Evolutionary conservation across 179 eudicot species (phyloP), one percentile per base, ranked within the genome.

Genomic region (Beta macrorhiza): DNA sequence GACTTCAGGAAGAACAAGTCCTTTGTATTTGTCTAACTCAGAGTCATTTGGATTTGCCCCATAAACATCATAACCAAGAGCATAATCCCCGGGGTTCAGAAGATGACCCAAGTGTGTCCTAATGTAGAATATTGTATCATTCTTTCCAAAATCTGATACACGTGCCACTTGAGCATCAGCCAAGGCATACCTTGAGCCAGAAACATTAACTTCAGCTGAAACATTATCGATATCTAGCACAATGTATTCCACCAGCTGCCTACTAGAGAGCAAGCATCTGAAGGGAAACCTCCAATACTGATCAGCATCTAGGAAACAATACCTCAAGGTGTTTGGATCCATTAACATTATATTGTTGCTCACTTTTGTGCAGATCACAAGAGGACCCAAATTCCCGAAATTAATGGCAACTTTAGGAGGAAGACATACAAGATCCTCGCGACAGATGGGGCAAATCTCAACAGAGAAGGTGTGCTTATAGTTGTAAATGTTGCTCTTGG

Each of bases 111-210:
- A 62, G 85, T 92, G 93, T 20, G 93, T 90, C 73, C 86, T 89
- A 47, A 90, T 81, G 55, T 74, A 57, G 75, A 88, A 88, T 37
- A 90, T 85, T 3, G 68, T 85, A 79, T 90, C 91, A 83, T 91
- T 90, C 78, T 74, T 86, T 22, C 92, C 92, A 58, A 88, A 91
- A 76, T 91, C 89, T 56, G 93, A 88, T 25, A 90, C 87, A 19
- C 94, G 89, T 9, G 93, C 93, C 11, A 91, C 89, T 80, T 91
- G 90, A 63, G 85, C 92, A 82, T 91, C 91, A 14, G 93, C 95
- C 68, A 89, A 71, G 59, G 79, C 87, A 77, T 91, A 91, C 80
- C 87, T 91, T 12, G 91, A 86, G 22, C 93, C 91, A 73, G 83
- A 88, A 76, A 87, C 77, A 56, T 57, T 63, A 76, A 86, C 84